These are phyloP conservation scores for Lactarius evosmus DNA, from an alignment of 768 basidiomycete genomes.

Conservation along the genomic window DNA sequence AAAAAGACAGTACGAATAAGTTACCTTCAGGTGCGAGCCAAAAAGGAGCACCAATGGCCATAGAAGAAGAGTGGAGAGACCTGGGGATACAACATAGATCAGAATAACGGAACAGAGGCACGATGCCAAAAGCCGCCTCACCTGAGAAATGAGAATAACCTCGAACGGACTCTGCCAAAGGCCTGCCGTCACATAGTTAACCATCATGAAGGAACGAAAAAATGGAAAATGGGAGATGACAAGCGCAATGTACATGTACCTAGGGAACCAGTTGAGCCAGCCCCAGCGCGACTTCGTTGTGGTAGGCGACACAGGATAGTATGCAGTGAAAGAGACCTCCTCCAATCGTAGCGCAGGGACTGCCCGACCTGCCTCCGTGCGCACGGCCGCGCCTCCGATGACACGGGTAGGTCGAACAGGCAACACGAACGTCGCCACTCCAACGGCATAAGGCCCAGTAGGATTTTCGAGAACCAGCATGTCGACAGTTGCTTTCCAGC, in stretches of 20 bases:
- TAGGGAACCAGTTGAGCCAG: constrained; percentile 21
- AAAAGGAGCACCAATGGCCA: constrained; percentile 21
- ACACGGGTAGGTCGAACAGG: constrained; percentile 13
- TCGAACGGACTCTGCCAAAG: constrained; percentile 11
- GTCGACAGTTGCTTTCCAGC: too few relatives aligned
- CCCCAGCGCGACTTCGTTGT: neutral
- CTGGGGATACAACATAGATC: neutral
- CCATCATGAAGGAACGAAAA: neutral
- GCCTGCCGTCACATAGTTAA: constrained; percentile 1
- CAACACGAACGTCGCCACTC: constrained; percentile 18
- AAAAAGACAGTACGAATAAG: neutral
- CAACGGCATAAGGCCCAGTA: constrained; percentile 21
- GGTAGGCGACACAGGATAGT: constrained; percentile 15
- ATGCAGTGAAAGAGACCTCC: constrained; percentile 22
- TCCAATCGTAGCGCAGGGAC: constrained; percentile 17
- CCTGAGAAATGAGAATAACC: constrained; percentile 24
- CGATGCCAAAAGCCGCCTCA: neutral
- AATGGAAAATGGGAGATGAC: neutral
- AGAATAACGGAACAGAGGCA: neutral
- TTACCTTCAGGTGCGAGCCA: constrained; percentile 21
- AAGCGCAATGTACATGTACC: constrained; percentile 8
- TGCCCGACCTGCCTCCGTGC: neutral
- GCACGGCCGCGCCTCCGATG: constrained; percentile 11
- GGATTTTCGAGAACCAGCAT: constrained; percentile 13
- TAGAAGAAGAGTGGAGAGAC: constrained; percentile 13